phyloP scores from a whole-genome alignment of 2,329 filamentous ascomycete genomes.

The Ophiocordyceps australis region DNA sequence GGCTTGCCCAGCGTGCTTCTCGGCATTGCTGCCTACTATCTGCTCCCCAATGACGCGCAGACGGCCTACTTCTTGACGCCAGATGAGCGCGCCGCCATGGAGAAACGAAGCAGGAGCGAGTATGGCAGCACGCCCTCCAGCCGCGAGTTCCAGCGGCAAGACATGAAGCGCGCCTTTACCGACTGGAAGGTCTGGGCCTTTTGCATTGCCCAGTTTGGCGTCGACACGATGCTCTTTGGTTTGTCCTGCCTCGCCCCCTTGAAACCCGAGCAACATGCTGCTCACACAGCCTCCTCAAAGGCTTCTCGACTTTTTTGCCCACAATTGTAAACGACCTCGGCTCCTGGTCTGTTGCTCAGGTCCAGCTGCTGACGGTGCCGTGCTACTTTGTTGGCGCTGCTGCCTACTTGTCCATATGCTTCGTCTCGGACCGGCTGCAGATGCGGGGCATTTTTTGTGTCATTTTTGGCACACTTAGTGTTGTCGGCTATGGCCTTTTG shows the following conservation, averaged over 20 bases:
- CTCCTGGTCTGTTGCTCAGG: slow-evolving; percentile 40
- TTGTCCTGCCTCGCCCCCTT: slow-evolving; percentile 1
- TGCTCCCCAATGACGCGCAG: slow-evolving; percentile 18
- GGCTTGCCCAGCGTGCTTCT: slow-evolving; percentile 21
- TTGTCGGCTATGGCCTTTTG: slow-evolving; percentile 51
- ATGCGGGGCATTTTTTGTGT: slow-evolving; percentile 46
- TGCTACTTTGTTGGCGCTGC: slow-evolving; percentile 58
- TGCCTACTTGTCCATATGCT: slow-evolving; percentile 47
- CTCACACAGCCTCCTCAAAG: slow-evolving; percentile 12
- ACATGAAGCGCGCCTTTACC: slow-evolving; percentile 46
- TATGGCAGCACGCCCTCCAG: slow-evolving; percentile 29
- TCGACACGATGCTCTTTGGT: slow-evolving; percentile 59
- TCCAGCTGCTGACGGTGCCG: slow-evolving; percentile 62
- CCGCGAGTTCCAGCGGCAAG: slow-evolving; percentile 30
- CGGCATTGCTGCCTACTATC: slow-evolving; percentile 14
- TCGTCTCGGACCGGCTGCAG: slow-evolving; percentile 49
- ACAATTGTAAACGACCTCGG: slow-evolving; percentile 60
- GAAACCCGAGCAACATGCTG: background rate
- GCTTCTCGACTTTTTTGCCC: slow-evolving; percentile 60
- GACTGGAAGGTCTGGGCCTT: slow-evolving; percentile 68
- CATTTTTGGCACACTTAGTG: slow-evolving; percentile 40
- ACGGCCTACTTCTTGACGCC: slow-evolving; percentile 41
- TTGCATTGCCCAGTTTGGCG: slow-evolving; percentile 50
- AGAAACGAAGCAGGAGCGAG: slow-evolving; percentile 14
- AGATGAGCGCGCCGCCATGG: slow-evolving; percentile 48